A percentile compares a stretch with the other conserved stretches of the same genome.
Evolutionary conservation across 2,329 filamentous ascomycete species (phyloP).

Genomic region (Coccinonectria pachysandricola): DNA sequence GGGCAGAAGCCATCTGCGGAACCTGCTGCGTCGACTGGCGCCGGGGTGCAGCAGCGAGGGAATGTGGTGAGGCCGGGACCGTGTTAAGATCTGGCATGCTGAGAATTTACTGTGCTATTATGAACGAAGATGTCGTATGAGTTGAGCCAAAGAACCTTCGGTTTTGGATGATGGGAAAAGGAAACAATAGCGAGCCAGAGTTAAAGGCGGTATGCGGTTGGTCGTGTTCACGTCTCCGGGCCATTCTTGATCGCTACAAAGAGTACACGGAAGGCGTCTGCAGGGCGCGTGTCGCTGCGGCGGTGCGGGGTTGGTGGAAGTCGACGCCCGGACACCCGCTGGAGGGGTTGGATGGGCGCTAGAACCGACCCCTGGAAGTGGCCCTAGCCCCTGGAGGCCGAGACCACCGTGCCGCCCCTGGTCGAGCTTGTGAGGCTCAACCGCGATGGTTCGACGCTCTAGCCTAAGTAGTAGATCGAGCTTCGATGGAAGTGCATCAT

Average conservation of each 20-base stretch:
- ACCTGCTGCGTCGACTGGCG: slow-evolving; percentile 36
- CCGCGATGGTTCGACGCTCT: too few relatives aligned
- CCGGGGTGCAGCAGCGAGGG: slow-evolving; percentile 31
- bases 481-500: too few relatives aligned
- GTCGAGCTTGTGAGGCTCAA: too few relatives aligned
- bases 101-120: too few relatives aligned
- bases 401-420: slow-evolving; percentile 8
- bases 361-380: slow-evolving; percentile 8
- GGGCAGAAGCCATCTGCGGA: slow-evolving; percentile 10
- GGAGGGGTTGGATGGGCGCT: slow-evolving; percentile 12
- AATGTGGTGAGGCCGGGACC: slow-evolving; percentile 39
- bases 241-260: too few relatives aligned
- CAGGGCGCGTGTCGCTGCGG: slow-evolving; percentile 5
- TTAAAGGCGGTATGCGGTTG: background rate
- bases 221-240: background rate
- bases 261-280: too few relatives aligned
- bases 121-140: too few relatives aligned
- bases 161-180: slow-evolving; percentile 1
- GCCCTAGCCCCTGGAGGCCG: slow-evolving; percentile 3
- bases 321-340: slow-evolving; percentile 12
- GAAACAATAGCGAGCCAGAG: too few relatives aligned
- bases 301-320: slow-evolving; percentile 14
- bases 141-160: too few relatives aligned
- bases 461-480: too few relatives aligned
- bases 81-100: slow-evolving; percentile 47